phyloP scores from a whole-genome alignment of 2,329 filamentous ascomycete genomes.

The Alternaria burnsii region DNA sequence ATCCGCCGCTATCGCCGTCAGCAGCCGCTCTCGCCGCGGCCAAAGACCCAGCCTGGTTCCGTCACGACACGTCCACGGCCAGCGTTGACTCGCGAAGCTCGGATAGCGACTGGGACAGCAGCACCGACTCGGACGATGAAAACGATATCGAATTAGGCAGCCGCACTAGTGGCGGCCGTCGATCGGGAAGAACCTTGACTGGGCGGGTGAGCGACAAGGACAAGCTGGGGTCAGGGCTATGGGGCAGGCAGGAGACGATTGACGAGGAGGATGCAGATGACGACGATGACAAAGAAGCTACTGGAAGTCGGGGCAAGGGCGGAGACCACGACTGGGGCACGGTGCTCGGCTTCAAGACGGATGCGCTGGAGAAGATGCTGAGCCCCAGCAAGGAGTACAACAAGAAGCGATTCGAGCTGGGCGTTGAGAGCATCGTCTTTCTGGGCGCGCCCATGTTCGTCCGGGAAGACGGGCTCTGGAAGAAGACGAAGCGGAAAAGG shows the following conservation, averaged over 20 bases:
- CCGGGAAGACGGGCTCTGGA: constrained; percentile 53
- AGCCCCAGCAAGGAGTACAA: constrained; percentile 50
- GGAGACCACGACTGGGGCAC: constrained; percentile 50
- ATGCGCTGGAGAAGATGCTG: constrained; percentile 52
- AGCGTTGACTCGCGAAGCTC: constrained; percentile 45
- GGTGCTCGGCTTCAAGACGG: constrained; percentile 51
- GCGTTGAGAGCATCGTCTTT: constrained; percentile 52
- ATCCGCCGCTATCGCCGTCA: constrained; percentile 50
- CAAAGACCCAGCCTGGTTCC: constrained; percentile 49
- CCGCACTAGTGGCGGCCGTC: constrained; percentile 46
- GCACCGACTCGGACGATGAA: constrained; percentile 46
- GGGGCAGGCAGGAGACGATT: constrained; percentile 47
- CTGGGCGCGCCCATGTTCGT: constrained; percentile 54
- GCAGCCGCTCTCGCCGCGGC: constrained; percentile 45
- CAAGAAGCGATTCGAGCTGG: constrained; percentile 52
- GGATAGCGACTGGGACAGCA: constrained; percentile 51
- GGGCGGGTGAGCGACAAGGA: constrained; percentile 39
- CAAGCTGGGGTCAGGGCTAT: constrained; percentile 37
- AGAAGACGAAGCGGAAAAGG: constrained; percentile 46
- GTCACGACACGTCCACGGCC: constrained; percentile 47
- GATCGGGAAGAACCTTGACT: constrained; percentile 38
- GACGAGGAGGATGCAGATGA: constrained; percentile 47
- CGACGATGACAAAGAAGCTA: constrained; percentile 17
- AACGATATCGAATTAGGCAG: constrained; percentile 47
- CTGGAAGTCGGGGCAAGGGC: constrained; percentile 27